Conservation (phyloP, 1,284 basidiomycete species). For the Meripilus lineatus region DNA sequence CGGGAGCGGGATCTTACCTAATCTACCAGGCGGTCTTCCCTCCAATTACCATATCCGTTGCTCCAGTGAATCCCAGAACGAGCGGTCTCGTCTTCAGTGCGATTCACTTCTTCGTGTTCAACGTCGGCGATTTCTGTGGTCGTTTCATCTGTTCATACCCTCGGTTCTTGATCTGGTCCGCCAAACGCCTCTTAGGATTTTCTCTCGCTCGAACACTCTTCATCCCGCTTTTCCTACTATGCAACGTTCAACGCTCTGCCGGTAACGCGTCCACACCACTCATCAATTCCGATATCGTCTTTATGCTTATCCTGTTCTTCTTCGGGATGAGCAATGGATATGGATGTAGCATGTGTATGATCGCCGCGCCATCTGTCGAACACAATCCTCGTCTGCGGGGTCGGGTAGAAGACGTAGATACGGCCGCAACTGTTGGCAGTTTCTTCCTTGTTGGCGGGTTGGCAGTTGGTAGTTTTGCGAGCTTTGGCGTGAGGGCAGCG, state of each 20-base stretch:
- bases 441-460: constrained; percentile 80
- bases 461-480: constrained; percentile 67
- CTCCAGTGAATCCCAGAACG: constrained; percentile 52
- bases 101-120: constrained; percentile 71
- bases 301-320: constrained; percentile 65
- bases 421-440: constrained; percentile 75
- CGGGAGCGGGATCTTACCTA: constrained; percentile 1
- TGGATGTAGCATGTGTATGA: constrained; percentile 63
- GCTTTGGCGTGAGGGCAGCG: constrained; percentile 69
- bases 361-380: constrained; percentile 66
- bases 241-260: constrained; percentile 62
- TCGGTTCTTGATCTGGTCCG: constrained; percentile 61
- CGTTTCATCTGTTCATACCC: constrained; percentile 71
- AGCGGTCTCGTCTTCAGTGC: constrained; percentile 67
- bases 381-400: constrained; percentile 66
- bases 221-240: constrained; percentile 80
- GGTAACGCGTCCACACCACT: constrained; percentile 34
- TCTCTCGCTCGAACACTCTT: constrained; percentile 73
- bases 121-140: constrained; percentile 74
- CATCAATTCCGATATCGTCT: constrained; percentile 71
- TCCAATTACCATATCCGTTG: constrained; percentile 74
- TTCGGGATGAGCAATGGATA: constrained; percentile 83
- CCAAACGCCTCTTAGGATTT: constrained; percentile 51
- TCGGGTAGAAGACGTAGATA: constrained; percentile 70
- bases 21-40: constrained; percentile 73